Evolutionary conservation across 1,284 basidiomycete genomes (phyloP).

Genomic region (Wallemia hederae): DNA sequence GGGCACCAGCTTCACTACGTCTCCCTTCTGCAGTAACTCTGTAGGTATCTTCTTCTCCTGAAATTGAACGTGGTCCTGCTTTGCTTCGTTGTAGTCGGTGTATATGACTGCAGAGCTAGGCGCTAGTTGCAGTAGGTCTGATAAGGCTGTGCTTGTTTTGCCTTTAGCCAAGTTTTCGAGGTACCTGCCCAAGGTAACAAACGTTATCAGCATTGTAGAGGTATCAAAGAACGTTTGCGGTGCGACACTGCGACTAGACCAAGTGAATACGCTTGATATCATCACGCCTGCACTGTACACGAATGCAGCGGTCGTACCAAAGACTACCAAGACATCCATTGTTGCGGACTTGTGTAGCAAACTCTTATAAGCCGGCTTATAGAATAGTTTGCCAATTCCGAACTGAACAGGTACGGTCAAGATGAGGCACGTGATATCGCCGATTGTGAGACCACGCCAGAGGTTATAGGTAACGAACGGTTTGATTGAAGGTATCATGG

Average conservation of each 20-base stretch:
- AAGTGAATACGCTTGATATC: conserved; percentile 29
- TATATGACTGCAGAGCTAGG: conserved; percentile 91
- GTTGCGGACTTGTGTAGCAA: conserved; percentile 68
- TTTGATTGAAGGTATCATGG: conserved; percentile 33
- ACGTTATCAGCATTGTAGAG: conserved; percentile 92
- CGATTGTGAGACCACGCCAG: conserved; percentile 41
- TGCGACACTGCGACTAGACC: conserved; percentile 1
- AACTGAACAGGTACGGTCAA: conserved; percentile 81
- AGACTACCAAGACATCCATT: conserved; percentile 86
- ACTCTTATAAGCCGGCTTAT: conserved; percentile 64
- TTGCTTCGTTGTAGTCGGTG: conserved; percentile 24
- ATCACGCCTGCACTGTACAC: conserved; percentile 54
- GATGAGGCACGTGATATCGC: conserved; percentile 48
- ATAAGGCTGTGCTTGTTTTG: conserved; percentile 80
- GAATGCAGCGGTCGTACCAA: conserved; percentile 84
- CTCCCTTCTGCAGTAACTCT: conserved; percentile 79
- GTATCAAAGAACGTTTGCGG: conserved; percentile 82
- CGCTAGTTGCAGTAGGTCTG: conserved; percentile 76
- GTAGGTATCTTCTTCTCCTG: conserved; percentile 64
- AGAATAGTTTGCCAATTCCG: conserved; percentile 67
- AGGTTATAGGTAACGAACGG: conserved; percentile 24
- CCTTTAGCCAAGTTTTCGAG: conserved; percentile 93
- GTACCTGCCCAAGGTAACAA: conserved; percentile 80
- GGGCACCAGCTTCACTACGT: conserved; percentile 75
- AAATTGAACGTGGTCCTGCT: conserved; percentile 34